Evolutionary conservation across 768 basidiomycete genomes (phyloP).

Genomic region (Termitomyces eurrhizus): DNA sequence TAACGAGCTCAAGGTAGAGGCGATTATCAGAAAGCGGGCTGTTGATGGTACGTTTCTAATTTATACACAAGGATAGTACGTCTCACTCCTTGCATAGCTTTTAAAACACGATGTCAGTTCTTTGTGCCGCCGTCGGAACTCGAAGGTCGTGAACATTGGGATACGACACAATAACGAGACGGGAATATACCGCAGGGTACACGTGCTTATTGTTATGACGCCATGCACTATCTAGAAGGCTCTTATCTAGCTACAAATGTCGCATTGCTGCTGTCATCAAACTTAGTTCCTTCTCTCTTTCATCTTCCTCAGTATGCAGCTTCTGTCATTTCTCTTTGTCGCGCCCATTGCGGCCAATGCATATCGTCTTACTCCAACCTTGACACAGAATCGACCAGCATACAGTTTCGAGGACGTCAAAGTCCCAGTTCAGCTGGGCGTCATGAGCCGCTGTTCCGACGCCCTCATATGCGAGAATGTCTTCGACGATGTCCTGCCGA

Average conservation of each 20-base stretch:
- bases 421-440: constrained; percentile 47
- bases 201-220: constrained; percentile 13
- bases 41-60: constrained; percentile 54
- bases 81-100: constrained; percentile 42
- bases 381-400: constrained; percentile 5
- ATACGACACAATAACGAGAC: constrained; percentile 25
- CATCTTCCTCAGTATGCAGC: constrained; percentile 4
- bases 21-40: constrained; percentile 65
- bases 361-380: constrained; percentile 6
- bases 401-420: constrained; percentile 24
- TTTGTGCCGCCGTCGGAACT: constrained; percentile 66
- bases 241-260: constrained; percentile 1
- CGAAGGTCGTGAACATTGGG: constrained; percentile 57
- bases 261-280: constrained; percentile 1
- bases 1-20: constrained; percentile 71
- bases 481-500: constrained; percentile 66
- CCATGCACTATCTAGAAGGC: constrained; percentile 1
- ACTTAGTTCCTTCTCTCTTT: constrained; percentile 1
- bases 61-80: constrained; percentile 3
- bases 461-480: constrained; percentile 76
- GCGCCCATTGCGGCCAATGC: constrained; percentile 1
- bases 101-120: constrained; percentile 74
- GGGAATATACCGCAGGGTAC: background rate
- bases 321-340: constrained; percentile 6
- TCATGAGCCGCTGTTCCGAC: constrained; percentile 70